Percentiles rank a stretch among this genome's conserved stretches.
These are phyloP conservation scores for Blastosporella zonata DNA, from an alignment of 1,284 basidiomycete genomes.

Conservation along the genomic window DNA sequence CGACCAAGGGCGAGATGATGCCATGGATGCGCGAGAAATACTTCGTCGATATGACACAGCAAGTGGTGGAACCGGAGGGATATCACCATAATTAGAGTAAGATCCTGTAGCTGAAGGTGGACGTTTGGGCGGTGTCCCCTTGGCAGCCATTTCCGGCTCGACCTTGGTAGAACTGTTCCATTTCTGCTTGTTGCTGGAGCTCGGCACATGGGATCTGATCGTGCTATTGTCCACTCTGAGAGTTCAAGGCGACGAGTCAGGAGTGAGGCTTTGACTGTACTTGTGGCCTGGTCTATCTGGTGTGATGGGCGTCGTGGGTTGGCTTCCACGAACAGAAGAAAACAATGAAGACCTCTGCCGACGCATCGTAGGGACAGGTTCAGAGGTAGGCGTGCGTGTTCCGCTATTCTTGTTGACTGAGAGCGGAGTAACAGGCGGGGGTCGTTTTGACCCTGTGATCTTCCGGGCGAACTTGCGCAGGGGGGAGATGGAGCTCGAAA, in stretches of 20 bases:
- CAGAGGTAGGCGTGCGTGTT: conserved; percentile 47
- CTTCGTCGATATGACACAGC: conserved; percentile 55
- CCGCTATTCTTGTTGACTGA: conserved; percentile 38
- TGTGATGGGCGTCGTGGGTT: conserved; percentile 45
- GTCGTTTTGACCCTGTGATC: conserved; percentile 45
- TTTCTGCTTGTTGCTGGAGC: conserved; percentile 37
- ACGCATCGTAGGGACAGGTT: conserved; percentile 48
- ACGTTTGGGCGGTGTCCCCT: conserved; percentile 47
- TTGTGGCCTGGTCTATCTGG: conserved; percentile 63
- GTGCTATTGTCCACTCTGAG: conserved; percentile 38
- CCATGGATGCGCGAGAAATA: conserved; percentile 69
- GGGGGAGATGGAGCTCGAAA: conserved; percentile 75
- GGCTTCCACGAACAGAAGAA: conserved; percentile 38
- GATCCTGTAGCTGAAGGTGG: conserved; percentile 45
- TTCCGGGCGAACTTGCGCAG: conserved; percentile 71
- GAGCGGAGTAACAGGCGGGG: conserved; percentile 49
- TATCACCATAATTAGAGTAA: conserved; percentile 33
- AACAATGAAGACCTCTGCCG: conserved; percentile 63
- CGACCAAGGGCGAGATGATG: conserved; percentile 77
- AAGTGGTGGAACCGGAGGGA: conserved; percentile 45
- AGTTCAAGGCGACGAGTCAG: conserved; percentile 55
- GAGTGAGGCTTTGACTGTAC: conserved; percentile 65
- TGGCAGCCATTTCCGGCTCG: conserved; percentile 48
- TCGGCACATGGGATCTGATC: conserved; percentile 36
- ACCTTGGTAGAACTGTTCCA: conserved; percentile 83